These are phyloP conservation scores for Stagonosporopsis cucurbitacearum DNA, from an alignment of 2,329 filamentous ascomycete species.

Conservation along the genomic window DNA sequence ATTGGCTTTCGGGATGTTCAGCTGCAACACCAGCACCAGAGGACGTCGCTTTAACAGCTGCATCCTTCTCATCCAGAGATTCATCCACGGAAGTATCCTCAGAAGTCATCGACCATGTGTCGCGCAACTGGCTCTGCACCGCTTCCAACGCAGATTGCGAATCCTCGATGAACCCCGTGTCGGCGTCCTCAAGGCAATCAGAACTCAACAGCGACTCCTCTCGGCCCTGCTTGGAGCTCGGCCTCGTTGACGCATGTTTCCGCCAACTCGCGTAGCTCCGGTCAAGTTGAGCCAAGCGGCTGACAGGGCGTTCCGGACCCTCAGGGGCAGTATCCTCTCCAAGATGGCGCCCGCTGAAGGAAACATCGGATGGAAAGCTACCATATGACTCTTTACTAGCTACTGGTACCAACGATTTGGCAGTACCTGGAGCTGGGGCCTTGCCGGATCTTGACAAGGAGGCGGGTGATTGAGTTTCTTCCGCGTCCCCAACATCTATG, in stretches of 20 bases:
- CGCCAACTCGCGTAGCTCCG: conserved; percentile 35
- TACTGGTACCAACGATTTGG: conserved; percentile 14
- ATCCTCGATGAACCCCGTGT: conserved; percentile 49
- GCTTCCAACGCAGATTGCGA: conserved; percentile 52
- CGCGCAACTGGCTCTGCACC: conserved; percentile 52
- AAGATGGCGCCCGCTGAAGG: conserved; percentile 10
- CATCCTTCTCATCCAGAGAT: neutral
- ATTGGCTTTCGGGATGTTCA: too few relatives aligned
- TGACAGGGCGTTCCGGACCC: conserved; percentile 20
- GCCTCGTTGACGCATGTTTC: conserved; percentile 18
- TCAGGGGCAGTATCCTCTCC: neutral
- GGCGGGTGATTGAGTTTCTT: neutral
- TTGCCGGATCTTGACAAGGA: neutral
- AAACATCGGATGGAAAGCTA: conserved; percentile 41
- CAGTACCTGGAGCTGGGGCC: neutral
- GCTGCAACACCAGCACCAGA: too few relatives aligned
- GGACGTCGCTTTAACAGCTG: neutral
- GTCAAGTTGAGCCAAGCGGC: conserved; percentile 38
- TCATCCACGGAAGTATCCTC: conserved; percentile 34
- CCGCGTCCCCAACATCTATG: neutral
- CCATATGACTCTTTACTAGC: conserved; percentile 42
- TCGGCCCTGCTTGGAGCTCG: conserved; percentile 6
- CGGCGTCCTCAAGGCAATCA: conserved; percentile 8
- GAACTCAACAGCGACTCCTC: neutral
- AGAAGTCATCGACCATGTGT: conserved; percentile 28